phyloP scores from a whole-genome alignment of 2,329 filamentous ascomycete genomes.

The Penicillium sp. region DNA sequence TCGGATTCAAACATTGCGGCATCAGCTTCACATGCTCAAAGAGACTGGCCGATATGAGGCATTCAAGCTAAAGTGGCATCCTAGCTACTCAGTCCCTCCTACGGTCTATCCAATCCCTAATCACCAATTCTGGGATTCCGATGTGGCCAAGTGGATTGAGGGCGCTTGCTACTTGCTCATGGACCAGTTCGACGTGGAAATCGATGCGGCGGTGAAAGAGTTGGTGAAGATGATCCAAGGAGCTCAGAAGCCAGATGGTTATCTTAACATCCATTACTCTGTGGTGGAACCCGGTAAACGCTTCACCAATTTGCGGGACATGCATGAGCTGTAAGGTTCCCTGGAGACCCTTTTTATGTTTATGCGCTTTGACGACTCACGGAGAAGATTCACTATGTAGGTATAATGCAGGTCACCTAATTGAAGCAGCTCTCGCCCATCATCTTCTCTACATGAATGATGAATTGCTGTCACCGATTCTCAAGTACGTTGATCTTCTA shows the following conservation, averaged over 20 bases:
- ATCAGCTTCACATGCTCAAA: conserved; percentile 56
- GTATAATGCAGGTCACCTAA: conserved; percentile 63
- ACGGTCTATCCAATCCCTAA: conserved; percentile 59
- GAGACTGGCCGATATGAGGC: conserved; percentile 59
- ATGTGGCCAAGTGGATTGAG: conserved; percentile 65
- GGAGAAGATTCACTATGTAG: conserved; percentile 28
- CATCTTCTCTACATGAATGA: conserved; percentile 54
- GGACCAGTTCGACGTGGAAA: conserved; percentile 46
- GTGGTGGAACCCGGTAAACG: conserved; percentile 58
- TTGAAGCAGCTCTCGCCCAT: conserved; percentile 62
- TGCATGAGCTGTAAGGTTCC: conserved; percentile 58
- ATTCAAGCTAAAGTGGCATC: conserved; percentile 60
- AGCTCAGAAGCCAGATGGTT: conserved; percentile 62
- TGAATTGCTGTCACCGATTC: conserved; percentile 53
- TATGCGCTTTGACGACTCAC: not conserved
- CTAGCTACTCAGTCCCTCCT: conserved; percentile 53
- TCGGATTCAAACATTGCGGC: conserved; percentile 48
- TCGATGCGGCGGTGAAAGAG: conserved; percentile 55
- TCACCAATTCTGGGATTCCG: conserved; percentile 61
- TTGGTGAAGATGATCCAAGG: conserved; percentile 59
- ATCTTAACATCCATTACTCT: conserved; percentile 64
- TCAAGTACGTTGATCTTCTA: conserved; percentile 58
- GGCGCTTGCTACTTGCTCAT: conserved; percentile 58
- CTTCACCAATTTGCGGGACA: conserved; percentile 61
- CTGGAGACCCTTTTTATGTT: not conserved